A percentile compares a stretch with the other conserved stretches of the same genome.
Conservation (phyloP, 75 land plant genomes). For the Pinus taeda region DNA sequence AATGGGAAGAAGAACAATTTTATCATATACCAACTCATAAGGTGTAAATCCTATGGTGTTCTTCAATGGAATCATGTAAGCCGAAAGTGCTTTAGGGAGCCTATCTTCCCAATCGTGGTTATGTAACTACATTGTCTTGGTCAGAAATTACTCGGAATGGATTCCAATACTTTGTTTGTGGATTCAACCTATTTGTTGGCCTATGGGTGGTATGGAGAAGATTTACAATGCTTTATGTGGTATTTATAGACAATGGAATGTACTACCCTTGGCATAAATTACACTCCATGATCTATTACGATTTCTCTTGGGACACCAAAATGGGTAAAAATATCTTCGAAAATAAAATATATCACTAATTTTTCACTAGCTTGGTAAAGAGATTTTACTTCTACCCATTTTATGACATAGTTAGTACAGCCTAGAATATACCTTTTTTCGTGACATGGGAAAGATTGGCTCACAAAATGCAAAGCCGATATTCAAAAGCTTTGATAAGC, state of each 20-base stretch:
- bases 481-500: not conserved
- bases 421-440: not conserved
- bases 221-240: not conserved
- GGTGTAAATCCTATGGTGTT: not conserved
- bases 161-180: not conserved
- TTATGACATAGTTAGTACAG: not conserved
- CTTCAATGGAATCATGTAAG: not conserved
- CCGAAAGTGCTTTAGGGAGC: not conserved
- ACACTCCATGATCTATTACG: not conserved
- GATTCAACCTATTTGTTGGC: not conserved
- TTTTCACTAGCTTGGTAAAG: not conserved
- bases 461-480: not conserved
- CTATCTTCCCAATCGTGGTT: not conserved
- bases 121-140: not conserved
- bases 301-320: not conserved
- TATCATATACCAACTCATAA: not conserved
- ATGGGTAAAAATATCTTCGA: not conserved
- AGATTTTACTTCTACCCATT: not conserved
- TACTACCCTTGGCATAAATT: not conserved
- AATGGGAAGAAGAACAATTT: not conserved
- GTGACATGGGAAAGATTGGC: not conserved
- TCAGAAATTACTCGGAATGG: too few relatives aligned
- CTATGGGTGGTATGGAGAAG: not conserved
- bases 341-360: not conserved
- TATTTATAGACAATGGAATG: not conserved